Percentiles rank a stretch among this genome's conserved stretches.
Evolutionary conservation across 441 rosid species (phyloP).

Genomic region (Sinapis alba): DNA sequence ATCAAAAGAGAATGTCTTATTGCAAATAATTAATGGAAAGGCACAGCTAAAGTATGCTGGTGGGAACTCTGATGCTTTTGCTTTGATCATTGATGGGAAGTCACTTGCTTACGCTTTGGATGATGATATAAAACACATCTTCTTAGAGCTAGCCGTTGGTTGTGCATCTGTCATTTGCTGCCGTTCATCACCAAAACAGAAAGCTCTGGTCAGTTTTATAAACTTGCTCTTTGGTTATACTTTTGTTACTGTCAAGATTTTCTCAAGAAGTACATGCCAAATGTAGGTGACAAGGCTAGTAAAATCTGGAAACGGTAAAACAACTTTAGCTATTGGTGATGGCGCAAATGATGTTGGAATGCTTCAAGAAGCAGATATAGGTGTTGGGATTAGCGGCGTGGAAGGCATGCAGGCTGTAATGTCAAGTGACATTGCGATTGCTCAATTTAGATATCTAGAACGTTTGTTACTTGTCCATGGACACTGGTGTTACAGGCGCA

Average conservation of each 20-base stretch:
- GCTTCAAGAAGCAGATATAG: slow-evolving; percentile 78
- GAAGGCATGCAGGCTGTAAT: slow-evolving; percentile 90
- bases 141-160: slow-evolving; percentile 57
- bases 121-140: slow-evolving; percentile 48
- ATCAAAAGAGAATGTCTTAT: slow-evolving; percentile 52
- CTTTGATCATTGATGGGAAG: slow-evolving; percentile 68
- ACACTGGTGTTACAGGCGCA: slow-evolving; percentile 77
- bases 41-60: slow-evolving; percentile 41
- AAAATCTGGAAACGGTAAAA: slow-evolving; percentile 54
- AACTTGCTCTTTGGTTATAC: background rate
- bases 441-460: slow-evolving; percentile 66
- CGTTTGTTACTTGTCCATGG: slow-evolving; percentile 74
- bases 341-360: slow-evolving; percentile 78
- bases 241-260: slow-evolving; percentile 8
- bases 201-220: slow-evolving; percentile 55
- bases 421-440: slow-evolving; percentile 73
- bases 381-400: slow-evolving; percentile 71
- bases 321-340: slow-evolving; percentile 67
- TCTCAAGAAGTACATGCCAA: slow-evolving; percentile 5
- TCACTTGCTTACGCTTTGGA: slow-evolving; percentile 66
- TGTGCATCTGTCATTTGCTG: slow-evolving; percentile 77
- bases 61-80: slow-evolving; percentile 54
- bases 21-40: slow-evolving; percentile 53
- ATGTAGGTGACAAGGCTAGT: slow-evolving; percentile 67
- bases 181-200: slow-evolving; percentile 75